Conservation (phyloP, 306 rosid genomes). For the Trifolium fragiferum region DNA sequence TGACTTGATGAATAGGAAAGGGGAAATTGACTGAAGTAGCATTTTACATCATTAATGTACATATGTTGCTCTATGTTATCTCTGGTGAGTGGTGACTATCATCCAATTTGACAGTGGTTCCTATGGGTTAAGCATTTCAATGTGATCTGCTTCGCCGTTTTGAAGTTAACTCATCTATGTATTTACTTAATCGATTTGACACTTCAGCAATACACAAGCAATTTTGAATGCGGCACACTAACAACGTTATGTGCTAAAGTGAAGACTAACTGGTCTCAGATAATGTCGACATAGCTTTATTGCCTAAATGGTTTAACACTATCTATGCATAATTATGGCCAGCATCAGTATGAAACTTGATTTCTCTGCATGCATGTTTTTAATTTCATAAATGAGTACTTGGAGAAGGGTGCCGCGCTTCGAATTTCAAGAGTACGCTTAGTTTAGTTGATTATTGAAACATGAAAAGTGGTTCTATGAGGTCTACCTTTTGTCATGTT, state of each 20-base stretch:
- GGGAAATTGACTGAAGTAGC: constrained; percentile 47
- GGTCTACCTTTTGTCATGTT: not conserved
- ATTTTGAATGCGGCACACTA: constrained; percentile 37
- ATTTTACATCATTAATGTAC: constrained; percentile 28
- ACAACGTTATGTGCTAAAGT: not conserved
- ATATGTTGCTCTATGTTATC: constrained; percentile 38
- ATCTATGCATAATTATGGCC: not conserved
- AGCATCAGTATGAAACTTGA: not conserved
- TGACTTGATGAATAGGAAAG: constrained; percentile 87
- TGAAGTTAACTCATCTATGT: constrained; percentile 29
- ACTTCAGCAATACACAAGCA: constrained; percentile 29
- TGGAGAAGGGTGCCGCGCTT: not conserved
- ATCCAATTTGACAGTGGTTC: constrained; percentile 25
- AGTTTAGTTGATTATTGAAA: not conserved
- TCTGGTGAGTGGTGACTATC: constrained; percentile 24
- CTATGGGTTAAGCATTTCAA: constrained; percentile 32
- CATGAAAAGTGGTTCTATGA: not conserved
- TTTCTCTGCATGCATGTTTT: not conserved
- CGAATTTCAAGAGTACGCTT: not conserved
- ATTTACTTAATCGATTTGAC: constrained; percentile 24
- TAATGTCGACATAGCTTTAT: constrained; percentile 5
- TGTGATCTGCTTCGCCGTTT: constrained; percentile 24
- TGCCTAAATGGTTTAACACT: constrained; percentile 13
- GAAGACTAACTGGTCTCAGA: not conserved
- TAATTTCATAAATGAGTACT: not conserved